Evolutionary conservation across 1,139 yeast genomes (phyloP), one percentile per base, ranked within the genome.

Genomic region (Blastobotrys raffinosifermentans): DNA sequence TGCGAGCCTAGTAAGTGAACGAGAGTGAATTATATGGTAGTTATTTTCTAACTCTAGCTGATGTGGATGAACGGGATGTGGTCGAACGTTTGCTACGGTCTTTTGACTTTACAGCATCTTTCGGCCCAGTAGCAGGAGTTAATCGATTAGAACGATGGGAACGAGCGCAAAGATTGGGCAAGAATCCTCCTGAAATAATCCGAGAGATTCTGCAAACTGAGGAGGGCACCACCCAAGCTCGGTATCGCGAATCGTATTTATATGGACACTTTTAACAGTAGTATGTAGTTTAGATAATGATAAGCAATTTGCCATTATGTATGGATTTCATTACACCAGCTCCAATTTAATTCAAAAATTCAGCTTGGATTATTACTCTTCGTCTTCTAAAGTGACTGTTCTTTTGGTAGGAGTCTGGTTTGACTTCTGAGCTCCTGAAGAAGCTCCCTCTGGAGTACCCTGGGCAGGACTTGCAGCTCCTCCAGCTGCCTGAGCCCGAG

Each of bases 111-210:
- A 47, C 53, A 3, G 37, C 54, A 3, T 48, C 49, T 16, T 65
- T 53, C 38, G 70, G 70, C 2, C 70, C 70, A 2, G 50, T 56
- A 10, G 54, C 53, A 2, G 70, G 70, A 2, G 35, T 64, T 27
- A 48, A 61, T 4, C 47, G 71, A 18, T 41, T 66, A 16, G 57
- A 58, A 17, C 50, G 98, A 8, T 89, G 96, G 96, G 80, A 85
- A 53, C 70, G 97, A 54, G 96, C 97, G 2, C 87, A 83, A 55
- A 81, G 80, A 40, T 67, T 89, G 54, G 96, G 96, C 7, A 47
- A 59, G 32, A 40, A 54, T 8, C 70, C 70, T 3, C 70, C 70
- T 4, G 29, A 15, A 6, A 48, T 53, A 8, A 56, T 65, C 9
- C 49, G 50, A 35, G 47, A 47, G 43, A 60, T 57, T 23, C 48